phyloP scores from a whole-genome alignment of 2,329 filamentous ascomycete genomes.

The Scleromitrula shiraiana region DNA sequence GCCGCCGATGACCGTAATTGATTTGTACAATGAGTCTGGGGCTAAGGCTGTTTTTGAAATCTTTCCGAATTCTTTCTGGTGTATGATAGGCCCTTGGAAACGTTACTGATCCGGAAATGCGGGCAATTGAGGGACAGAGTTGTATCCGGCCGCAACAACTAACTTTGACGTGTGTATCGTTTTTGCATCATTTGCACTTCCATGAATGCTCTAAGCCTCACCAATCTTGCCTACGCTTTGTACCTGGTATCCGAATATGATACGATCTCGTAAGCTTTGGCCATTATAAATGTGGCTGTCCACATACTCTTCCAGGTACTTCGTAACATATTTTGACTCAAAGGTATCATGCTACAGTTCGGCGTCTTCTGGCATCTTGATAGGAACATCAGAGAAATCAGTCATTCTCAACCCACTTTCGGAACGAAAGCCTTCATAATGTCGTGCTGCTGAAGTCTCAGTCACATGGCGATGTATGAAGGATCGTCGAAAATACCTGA shows the following conservation, averaged over 20 bases:
- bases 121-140: constrained; percentile 25
- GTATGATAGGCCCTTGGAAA: constrained; percentile 4
- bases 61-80: constrained; percentile 7
- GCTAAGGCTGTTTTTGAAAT: constrained; percentile 1
- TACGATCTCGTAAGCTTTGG: constrained; percentile 20
- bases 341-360: constrained; percentile 23
- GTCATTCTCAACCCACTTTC: constrained; percentile 26
- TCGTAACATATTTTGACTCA: constrained; percentile 22
- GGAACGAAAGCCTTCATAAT: constrained; percentile 27
- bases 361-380: constrained; percentile 22
- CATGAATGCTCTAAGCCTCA: constrained; percentile 15
- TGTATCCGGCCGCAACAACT: constrained; percentile 29
- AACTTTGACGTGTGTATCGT: constrained; percentile 22
- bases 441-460: constrained; percentile 14
- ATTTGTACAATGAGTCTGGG: neutral
- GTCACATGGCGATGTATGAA: neutral
- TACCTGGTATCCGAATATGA: constrained; percentile 20
- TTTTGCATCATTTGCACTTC: neutral
- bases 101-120: constrained; percentile 8
- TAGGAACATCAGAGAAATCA: constrained; percentile 28
- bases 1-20: constrained; percentile 6
- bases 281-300: constrained; percentile 13
- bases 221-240: constrained; percentile 18
- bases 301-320: constrained; percentile 25
- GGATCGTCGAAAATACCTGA: neutral